phyloP scores from a whole-genome alignment of 768 basidiomycete species.

The Goffeauzyma gilvescens region DNA sequence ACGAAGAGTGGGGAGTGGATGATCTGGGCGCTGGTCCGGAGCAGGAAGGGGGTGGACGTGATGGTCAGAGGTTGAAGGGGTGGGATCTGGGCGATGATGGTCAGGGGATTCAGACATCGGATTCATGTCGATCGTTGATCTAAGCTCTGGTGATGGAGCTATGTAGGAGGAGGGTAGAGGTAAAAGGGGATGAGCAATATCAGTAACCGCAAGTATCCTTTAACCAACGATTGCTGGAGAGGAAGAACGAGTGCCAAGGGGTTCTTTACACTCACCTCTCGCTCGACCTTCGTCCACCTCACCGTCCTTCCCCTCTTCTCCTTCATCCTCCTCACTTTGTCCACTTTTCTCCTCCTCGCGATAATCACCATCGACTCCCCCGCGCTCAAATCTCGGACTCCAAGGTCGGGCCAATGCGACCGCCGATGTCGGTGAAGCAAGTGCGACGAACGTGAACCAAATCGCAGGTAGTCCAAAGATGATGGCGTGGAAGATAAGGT shows the following conservation, averaged over 20 bases:
- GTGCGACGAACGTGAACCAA: constrained; percentile 10
- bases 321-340: background rate
- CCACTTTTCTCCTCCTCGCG: background rate
- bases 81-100: too few species aligned
- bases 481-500: constrained; percentile 8
- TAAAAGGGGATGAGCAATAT: too few species aligned
- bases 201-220: too few species aligned
- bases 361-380: background rate
- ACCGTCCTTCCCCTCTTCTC: background rate
- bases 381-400: background rate
- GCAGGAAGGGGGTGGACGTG: background rate
- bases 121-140: background rate
- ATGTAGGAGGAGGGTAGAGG: too few species aligned
- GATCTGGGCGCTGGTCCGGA: background rate
- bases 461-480: constrained; percentile 9
- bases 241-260: too few species aligned
- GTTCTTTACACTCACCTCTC: too few species aligned
- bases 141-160: too few species aligned
- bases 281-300: background rate
- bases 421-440: constrained; percentile 7
- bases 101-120: too few species aligned
- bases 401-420: background rate
- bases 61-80: too few species aligned
- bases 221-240: too few species aligned
- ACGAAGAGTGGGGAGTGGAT: too few species aligned